Evolutionary conservation across 305 asterid genomes (phyloP).

Genomic region (Fraxinus dipetala): DNA sequence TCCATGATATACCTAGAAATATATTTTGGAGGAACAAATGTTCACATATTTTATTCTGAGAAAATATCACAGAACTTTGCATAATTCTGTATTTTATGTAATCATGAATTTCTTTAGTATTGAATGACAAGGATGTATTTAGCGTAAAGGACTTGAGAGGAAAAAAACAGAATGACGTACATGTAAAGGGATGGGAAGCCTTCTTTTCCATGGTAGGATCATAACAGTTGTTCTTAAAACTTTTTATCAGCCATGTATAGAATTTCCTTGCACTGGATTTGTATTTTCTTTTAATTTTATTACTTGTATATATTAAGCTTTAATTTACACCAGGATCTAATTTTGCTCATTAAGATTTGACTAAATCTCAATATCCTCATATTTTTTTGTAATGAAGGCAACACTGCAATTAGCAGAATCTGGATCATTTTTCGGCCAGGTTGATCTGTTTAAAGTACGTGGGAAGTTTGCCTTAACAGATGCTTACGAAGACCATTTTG

Average conservation of each 20-base stretch:
- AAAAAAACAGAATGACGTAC: neutral
- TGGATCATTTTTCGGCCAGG: constrained; percentile 82
- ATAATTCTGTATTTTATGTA: neutral
- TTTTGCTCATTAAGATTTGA: constrained; percentile 8
- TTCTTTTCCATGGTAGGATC: neutral
- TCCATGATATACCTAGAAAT: constrained; percentile 7
- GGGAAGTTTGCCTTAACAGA: constrained; percentile 95
- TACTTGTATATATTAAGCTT: constrained; percentile 8
- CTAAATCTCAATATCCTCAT: constrained; percentile 16
- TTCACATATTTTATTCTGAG: neutral
- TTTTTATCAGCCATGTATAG: neutral
- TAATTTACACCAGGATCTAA: neutral
- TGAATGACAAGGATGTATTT: neutral
- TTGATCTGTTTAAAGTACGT: constrained; percentile 93
- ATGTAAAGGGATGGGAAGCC: neutral
- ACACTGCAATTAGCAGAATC: constrained; percentile 92
- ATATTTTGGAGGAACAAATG: neutral
- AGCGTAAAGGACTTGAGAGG: neutral
- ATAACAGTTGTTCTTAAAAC: neutral
- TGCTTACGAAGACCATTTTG: constrained; percentile 89
- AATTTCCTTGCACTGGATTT: neutral
- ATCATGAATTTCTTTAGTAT: neutral
- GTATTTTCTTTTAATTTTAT: neutral
- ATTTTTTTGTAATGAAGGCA: constrained; percentile 48
- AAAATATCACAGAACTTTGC: neutral